Evolutionary conservation across 2,329 filamentous ascomycete species (phyloP).

Genomic region (Diaporthe sp.): DNA sequence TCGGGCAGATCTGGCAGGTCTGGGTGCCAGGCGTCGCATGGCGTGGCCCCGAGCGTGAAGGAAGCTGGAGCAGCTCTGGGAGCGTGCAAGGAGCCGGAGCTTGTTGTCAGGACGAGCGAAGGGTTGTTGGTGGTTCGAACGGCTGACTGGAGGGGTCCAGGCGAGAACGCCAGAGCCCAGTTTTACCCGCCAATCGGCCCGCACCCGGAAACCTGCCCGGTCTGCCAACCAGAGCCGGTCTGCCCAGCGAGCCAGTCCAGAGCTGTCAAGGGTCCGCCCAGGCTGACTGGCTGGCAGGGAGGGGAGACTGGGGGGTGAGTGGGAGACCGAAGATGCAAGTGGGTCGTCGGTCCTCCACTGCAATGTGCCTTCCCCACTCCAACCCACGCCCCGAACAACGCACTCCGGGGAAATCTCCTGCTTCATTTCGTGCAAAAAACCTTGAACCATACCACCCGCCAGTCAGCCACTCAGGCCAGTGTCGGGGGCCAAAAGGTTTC

Average conservation of each 20-base stretch:
- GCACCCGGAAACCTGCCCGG: background rate
- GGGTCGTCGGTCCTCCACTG: constrained; percentile 9
- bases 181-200: constrained; percentile 23
- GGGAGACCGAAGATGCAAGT: background rate
- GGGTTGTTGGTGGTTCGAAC: background rate
- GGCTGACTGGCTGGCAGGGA: too few species aligned
- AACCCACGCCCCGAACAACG: background rate
- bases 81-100: background rate
- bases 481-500: background rate
- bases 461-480: background rate
- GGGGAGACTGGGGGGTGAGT: background rate
- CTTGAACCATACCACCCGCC: constrained; percentile 18
- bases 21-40: background rate
- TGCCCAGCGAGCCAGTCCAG: background rate
- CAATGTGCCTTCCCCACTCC: constrained; percentile 1
- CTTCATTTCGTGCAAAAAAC: constrained; percentile 22
- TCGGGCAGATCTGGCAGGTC: background rate
- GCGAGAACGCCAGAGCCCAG: background rate
- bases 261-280: background rate
- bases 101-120: background rate
- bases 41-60: background rate
- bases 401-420: constrained; percentile 27
- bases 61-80: background rate
- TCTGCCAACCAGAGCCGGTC: background rate
- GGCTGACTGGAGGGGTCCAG: background rate